These are phyloP conservation scores for Filobasidium floriforme DNA, from an alignment of 768 basidiomycete species.

Conservation along the genomic window DNA sequence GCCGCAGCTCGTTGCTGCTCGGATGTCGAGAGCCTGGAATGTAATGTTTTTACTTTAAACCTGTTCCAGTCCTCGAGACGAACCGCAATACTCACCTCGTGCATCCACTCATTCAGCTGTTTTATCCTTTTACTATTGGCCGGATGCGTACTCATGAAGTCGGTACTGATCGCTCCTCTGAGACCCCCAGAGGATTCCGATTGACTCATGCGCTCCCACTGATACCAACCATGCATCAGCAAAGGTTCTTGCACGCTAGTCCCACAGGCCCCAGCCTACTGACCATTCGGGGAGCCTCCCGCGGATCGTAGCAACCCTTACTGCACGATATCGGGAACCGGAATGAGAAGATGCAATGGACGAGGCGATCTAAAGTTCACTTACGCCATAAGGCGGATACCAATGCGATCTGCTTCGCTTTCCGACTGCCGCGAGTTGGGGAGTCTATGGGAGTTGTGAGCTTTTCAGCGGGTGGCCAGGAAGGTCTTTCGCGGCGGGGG, in stretches of 20 bases:
- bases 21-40: constrained; percentile 32
- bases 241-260: not conserved
- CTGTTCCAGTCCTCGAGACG: not conserved
- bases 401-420: constrained; percentile 81
- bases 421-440: constrained; percentile 80
- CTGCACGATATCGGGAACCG: constrained; percentile 23
- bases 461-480: constrained; percentile 12
- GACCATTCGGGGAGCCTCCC: constrained; percentile 59
- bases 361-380: constrained; percentile 8
- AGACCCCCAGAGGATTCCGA: constrained; percentile 50
- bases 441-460: constrained; percentile 47
- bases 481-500: constrained; percentile 13
- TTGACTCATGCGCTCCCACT: constrained; percentile 58
- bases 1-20: constrained; percentile 40
- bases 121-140: constrained; percentile 62
- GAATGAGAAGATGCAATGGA: not conserved
- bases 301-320: constrained; percentile 76
- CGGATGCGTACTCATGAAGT: constrained; percentile 78
- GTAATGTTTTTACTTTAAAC: constrained; percentile 4
- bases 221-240: constrained; percentile 16
- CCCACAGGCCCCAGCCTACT: constrained; percentile 6
- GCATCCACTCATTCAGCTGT: constrained; percentile 21
- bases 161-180: constrained; percentile 40
- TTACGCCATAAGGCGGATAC: constrained; percentile 64
- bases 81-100: not conserved